Base-by-base conservation (phyloP, 768 basidiomycete species). In the Tremella mesenterica region DNA sequence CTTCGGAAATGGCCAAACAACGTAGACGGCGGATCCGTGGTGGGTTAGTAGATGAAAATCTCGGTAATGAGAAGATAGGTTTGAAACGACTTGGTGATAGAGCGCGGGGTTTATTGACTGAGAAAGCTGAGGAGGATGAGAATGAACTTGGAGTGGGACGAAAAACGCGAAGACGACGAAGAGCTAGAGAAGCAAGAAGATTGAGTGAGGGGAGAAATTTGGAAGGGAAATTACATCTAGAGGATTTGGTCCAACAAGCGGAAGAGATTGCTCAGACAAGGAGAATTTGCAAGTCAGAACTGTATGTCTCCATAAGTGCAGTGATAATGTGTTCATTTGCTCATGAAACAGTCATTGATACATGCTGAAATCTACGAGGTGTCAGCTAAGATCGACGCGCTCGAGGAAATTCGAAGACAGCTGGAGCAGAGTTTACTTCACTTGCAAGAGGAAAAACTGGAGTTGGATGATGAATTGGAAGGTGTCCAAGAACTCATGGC, bases 391-490 rank as follows among this genome's bases (percentile, higher is more conserved):
- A 96, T 97, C 45, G 82, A 83, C 47, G 82, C 84, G 4, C 75
- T 97, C 30, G 88, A 92, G 61, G 78, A 75, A 14, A 87, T 96
- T 52, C 79, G 90, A 50, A 78, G 80, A 8, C 85, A 84, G 59
- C 77, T 97, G 23, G 87, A 91, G 66, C 78, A 83, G 38, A 85
- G 88, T 66, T 77, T 99, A 6, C 75, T 97, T 28, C 86, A 81
- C 69, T 71, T 96, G 43, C 87, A 92, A 53, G 93, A 99, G 69
- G 93, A 97, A 61, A 92, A 95, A 57, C 77, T 99, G 21, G 93
- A 96, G 67, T 76, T 99, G n/a, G 89, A 95, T 64, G 93, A 95
- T 56, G 93, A 99, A 75, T 73, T 95, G 51, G 83, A 88, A 74
- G 91, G 91, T 31, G 87, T 95, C 18, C 82, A 83, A 65, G 89